Percentiles rank a stretch among this genome's conserved stretches.
These are phyloP conservation scores for Phytophthora multivora DNA, from an alignment of 352 stramenopile species.

Conservation along the genomic window DNA sequence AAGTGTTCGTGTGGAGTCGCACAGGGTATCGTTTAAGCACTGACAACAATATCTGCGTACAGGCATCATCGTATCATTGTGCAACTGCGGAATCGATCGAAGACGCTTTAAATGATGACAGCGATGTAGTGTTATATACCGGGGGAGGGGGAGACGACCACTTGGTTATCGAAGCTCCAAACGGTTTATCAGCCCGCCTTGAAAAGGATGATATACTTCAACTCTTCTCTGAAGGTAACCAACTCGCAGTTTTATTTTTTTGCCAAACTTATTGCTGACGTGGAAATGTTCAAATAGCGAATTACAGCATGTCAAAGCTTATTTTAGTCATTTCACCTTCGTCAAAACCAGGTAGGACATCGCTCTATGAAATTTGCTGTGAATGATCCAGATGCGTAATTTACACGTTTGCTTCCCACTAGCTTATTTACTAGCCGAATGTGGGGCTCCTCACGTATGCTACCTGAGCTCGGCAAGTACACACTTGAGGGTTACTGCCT, in stretches of 20 bases:
- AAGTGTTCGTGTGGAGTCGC: neutral
- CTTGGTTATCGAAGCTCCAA: slow-evolving; percentile 39
- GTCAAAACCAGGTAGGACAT: slow-evolving; percentile 32
- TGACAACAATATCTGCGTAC: neutral
- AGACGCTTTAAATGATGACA: slow-evolving; percentile 33
- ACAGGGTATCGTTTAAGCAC: neutral
- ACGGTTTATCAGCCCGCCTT: slow-evolving; percentile 38
- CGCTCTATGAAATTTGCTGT: neutral
- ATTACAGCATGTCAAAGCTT: slow-evolving; percentile 29
- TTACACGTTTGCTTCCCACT: neutral
- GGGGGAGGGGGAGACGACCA: slow-evolving; percentile 40
- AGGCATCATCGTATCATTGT: slow-evolving; percentile 43
- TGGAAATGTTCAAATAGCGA: slow-evolving; percentile 13
- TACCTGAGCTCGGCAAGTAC: slow-evolving; percentile 55
- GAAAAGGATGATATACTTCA: slow-evolving; percentile 36
- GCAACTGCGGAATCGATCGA: slow-evolving; percentile 39
- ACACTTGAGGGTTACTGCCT: slow-evolving; percentile 45
- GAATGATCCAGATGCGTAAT: neutral
- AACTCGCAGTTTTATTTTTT: neutral
- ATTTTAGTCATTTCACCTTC: slow-evolving; percentile 43
- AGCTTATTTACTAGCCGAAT: slow-evolving; percentile 59
- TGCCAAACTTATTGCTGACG: slow-evolving; percentile 9
- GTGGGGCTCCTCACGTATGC: slow-evolving; percentile 54
- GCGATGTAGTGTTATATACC: slow-evolving; percentile 49
- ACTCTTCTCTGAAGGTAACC: slow-evolving; percentile 36